These are phyloP conservation scores for Plantago ovata DNA, from an alignment of 257 asterid species.

Conservation along the genomic window DNA sequence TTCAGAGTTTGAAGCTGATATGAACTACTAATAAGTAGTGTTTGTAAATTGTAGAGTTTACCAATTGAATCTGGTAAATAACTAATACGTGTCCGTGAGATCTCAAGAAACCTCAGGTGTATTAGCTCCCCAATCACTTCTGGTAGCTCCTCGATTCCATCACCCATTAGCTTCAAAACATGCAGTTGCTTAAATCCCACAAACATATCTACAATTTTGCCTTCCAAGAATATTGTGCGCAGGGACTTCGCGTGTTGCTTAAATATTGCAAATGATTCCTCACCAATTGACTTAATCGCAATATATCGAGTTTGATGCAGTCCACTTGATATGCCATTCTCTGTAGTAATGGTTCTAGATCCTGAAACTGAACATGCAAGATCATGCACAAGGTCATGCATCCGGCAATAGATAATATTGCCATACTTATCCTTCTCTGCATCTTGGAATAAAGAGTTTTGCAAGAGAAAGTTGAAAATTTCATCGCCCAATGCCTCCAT, in stretches of 20 bases:
- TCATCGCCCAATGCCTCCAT: conserved; percentile 14
- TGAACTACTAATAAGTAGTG: too few relatives aligned
- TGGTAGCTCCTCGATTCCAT: conserved; percentile 8
- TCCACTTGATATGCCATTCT: neutral
- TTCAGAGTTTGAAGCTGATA: too few relatives aligned
- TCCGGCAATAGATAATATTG: conserved; percentile 16
- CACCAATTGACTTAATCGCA: too few relatives aligned
- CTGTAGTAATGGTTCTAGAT: neutral
- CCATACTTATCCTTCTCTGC: neutral
- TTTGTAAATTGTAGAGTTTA: conserved; percentile 9
- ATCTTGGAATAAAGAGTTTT: conserved; percentile 26
- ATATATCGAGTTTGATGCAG: neutral
- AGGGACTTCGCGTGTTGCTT: neutral
- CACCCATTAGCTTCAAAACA: conserved; percentile 9
- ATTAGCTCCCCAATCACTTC: neutral
- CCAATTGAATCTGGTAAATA: neutral
- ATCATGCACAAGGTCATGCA: conserved; percentile 34
- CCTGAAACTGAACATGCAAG: conserved; percentile 1
- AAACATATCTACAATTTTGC: neutral
- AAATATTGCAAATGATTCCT: neutral
- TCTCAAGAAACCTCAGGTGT: too few relatives aligned
- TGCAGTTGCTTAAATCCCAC: conserved; percentile 10
- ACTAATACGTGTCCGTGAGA: neutral
- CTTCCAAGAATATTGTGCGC: conserved; percentile 17
- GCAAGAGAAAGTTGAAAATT: conserved; percentile 3